Percentiles rank a stretch among this genome's conserved stretches.
These are phyloP conservation scores for Clarireedia paspali DNA, from an alignment of 2,329 filamentous ascomycete genomes.

Conservation along the genomic window DNA sequence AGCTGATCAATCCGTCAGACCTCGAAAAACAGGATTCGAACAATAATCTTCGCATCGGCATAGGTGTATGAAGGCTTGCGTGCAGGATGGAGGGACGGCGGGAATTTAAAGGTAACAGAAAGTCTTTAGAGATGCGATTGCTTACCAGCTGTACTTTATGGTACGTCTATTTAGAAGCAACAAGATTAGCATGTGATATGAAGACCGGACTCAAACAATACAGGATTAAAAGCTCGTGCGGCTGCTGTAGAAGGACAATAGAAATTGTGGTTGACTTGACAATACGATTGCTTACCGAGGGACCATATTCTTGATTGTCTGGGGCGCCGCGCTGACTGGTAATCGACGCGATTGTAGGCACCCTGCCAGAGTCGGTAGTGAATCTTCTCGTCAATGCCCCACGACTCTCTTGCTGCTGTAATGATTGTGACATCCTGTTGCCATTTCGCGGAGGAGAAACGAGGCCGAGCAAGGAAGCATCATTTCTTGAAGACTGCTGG, in stretches of 20 bases:
- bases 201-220: too few species aligned
- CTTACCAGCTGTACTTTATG: conserved; percentile 74
- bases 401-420: conserved; percentile 59
- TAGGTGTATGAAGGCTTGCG: not conserved
- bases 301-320: conserved; percentile 27
- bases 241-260: conserved; percentile 12
- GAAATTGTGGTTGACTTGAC: conserved; percentile 12
- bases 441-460: conserved; percentile 67
- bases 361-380: conserved; percentile 81
- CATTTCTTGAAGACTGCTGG: conserved; percentile 70
- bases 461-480: conserved; percentile 66
- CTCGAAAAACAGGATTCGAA: not conserved
- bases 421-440: conserved; percentile 55
- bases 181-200: conserved; percentile 15
- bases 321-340: conserved; percentile 23
- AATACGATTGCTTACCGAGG: conserved; percentile 26
- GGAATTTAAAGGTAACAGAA: not conserved
- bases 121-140: conserved; percentile 5
- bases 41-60: too few species aligned
- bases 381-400: conserved; percentile 81
- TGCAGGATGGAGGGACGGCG: not conserved
- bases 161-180: conserved; percentile 41
- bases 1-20: conserved; percentile 52
- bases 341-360: conserved; percentile 58
- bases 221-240: too few species aligned